Evolutionary conservation across 2,329 filamentous ascomycete genomes (phyloP).

Genomic region (Diaporthe ampelina): DNA sequence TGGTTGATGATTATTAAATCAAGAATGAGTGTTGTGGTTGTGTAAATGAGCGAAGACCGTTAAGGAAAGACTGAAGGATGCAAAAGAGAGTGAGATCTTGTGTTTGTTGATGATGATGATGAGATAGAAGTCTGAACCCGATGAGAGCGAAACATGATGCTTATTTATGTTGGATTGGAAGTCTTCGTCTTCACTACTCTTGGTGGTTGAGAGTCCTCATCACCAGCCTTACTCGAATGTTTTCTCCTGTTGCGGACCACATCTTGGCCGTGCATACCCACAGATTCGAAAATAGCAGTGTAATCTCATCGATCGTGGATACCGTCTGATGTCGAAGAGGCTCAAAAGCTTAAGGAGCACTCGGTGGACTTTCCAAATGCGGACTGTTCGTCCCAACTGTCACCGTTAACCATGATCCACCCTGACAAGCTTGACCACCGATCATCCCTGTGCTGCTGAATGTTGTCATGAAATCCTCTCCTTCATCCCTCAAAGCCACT

Average conservation of each 20-base stretch:
- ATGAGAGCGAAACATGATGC: neutral
- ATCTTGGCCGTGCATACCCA: conserved; percentile 16
- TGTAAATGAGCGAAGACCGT: neutral
- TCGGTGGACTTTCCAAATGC: conserved; percentile 3
- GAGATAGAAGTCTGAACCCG: conserved; percentile 7
- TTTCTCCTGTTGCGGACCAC: neutral
- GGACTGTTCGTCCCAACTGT: conserved; percentile 23
- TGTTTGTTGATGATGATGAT: conserved; percentile 1
- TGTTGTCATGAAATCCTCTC: neutral
- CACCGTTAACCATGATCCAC: conserved; percentile 2
- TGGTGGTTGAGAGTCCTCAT: neutral
- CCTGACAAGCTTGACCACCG: conserved; percentile 3
- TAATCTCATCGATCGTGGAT: conserved; percentile 8
- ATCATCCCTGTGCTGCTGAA: conserved; percentile 24
- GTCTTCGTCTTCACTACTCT: neutral
- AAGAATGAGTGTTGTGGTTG: conserved; percentile 22
- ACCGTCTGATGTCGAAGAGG: conserved; percentile 27
- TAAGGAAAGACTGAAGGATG: conserved; percentile 20
- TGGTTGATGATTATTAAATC: conserved; percentile 6
- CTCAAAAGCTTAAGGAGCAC: conserved; percentile 20
- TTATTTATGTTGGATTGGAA: conserved; percentile 9
- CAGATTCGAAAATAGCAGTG: conserved; percentile 24
- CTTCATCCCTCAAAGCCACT: neutral
- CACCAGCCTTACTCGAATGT: conserved; percentile 4
- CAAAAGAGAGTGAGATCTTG: conserved; percentile 9